These are phyloP conservation scores for Fragaria iinumae DNA, from an alignment of 306 rosid genomes.

Conservation along the genomic window DNA sequence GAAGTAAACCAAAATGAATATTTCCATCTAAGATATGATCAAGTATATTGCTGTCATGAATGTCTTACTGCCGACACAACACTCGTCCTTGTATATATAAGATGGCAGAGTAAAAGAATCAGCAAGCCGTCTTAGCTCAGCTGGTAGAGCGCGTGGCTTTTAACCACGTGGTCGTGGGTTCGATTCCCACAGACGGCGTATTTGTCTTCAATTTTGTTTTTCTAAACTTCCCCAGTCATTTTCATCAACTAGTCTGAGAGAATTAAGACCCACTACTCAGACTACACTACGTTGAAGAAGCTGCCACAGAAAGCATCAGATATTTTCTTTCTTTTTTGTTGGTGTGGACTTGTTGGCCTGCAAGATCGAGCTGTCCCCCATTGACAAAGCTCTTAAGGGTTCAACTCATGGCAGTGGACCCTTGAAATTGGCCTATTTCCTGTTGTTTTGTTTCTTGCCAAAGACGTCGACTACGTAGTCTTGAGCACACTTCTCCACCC, in stretches of 20 bases:
- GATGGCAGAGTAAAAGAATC: no score
- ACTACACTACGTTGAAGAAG: background rate
- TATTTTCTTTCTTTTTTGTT: background rate
- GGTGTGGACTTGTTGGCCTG: background rate
- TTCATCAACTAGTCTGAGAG: background rate
- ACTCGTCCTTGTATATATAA: no score
- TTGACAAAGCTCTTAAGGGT: background rate
- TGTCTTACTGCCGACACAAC: background rate
- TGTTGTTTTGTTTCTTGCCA: background rate
- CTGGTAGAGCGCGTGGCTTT: slow-evolving; percentile 24
- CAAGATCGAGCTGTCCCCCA: background rate
- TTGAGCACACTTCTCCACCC: background rate
- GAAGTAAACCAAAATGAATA: background rate
- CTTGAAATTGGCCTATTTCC: background rate
- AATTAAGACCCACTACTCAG: background rate
- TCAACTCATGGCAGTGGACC: background rate
- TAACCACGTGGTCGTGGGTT: slow-evolving; percentile 30
- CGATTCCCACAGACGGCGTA: slow-evolving; percentile 18
- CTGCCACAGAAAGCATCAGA: background rate
- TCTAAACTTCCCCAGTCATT: background rate
- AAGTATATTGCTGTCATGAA: background rate
- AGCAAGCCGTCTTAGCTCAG: slow-evolving; percentile 11
- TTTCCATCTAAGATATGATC: background rate
- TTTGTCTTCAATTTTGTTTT: background rate
- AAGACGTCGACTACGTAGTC: background rate